phyloP scores from a whole-genome alignment of 2,329 filamentous ascomycete species.

The Ophiostoma novo-ulmi region DNA sequence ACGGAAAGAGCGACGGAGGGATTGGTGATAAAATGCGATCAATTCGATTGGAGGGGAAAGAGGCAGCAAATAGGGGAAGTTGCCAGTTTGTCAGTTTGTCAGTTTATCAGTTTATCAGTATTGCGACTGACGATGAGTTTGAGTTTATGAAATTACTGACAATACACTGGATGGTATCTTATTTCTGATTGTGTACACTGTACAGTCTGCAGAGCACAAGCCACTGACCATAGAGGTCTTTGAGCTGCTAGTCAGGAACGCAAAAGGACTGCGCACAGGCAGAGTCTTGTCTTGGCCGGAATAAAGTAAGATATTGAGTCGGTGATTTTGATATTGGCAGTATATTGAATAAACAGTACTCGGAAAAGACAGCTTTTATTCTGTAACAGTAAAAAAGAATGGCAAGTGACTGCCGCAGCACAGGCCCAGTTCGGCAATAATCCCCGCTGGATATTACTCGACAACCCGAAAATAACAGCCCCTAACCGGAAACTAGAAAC shows the following conservation, averaged over 20 bases:
- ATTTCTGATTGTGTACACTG: neutral
- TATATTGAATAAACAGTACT: no score
- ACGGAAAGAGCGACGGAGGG: neutral
- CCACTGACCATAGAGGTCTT: neutral
- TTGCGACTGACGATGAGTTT: neutral
- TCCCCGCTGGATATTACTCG: neutral
- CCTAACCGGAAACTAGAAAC: neutral
- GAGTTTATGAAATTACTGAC: neutral
- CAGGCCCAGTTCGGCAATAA: conserved; percentile 12
- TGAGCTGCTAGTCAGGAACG: conserved; percentile 10
- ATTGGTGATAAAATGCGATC: neutral
- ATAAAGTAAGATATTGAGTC: no score
- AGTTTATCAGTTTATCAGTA: no score
- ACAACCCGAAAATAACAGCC: no score
- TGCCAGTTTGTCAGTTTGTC: no score
- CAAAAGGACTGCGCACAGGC: neutral
- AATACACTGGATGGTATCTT: neutral
- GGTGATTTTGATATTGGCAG: no score
- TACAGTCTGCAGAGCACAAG: neutral
- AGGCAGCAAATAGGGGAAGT: neutral
- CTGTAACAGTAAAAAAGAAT: neutral
- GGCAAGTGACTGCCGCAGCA: conserved; percentile 3
- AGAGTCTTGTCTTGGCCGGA: neutral
- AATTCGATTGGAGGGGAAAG: neutral
- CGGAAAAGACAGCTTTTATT: no score